These are phyloP conservation scores for Pilobolus umbonatus DNA, from an alignment of 192 early-diverging fungal species.

Conservation along the genomic window DNA sequence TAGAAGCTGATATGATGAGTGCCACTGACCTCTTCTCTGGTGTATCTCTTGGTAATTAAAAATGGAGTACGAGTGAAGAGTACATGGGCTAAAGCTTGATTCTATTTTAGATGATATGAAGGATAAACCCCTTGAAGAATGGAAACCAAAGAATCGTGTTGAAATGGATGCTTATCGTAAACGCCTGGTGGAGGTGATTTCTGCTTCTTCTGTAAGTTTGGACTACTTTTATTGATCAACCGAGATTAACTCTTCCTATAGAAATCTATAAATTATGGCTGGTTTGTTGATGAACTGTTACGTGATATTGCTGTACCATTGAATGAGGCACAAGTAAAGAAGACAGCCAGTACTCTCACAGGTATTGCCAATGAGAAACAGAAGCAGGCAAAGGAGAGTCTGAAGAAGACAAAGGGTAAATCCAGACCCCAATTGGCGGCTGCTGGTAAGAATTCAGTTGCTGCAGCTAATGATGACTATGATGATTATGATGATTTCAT, in stretches of 20 bases:
- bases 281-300: slow-evolving; percentile 63
- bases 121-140: slow-evolving; percentile 6
- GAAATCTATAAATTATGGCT: slow-evolving; percentile 27
- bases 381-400: slow-evolving; percentile 51
- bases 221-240: neutral
- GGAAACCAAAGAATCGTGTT: slow-evolving; percentile 62
- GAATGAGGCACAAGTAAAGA: slow-evolving; percentile 62
- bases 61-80: neutral
- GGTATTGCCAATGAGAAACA: slow-evolving; percentile 75
- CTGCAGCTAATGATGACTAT: slow-evolving; percentile 15
- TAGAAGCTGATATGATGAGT: slow-evolving; percentile 60
- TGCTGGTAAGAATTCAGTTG: slow-evolving; percentile 19
- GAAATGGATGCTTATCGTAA: slow-evolving; percentile 63
- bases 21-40: slow-evolving; percentile 59
- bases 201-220: slow-evolving; percentile 31
- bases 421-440: slow-evolving; percentile 24
- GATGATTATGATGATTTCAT: slow-evolving; percentile 39
- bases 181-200: slow-evolving; percentile 56
- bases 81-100: neutral
- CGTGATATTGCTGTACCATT: slow-evolving; percentile 58
- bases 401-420: slow-evolving; percentile 68
- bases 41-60: slow-evolving; percentile 37
- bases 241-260: neutral
- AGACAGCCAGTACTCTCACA: slow-evolving; percentile 54
- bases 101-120: neutral